Conservation (phyloP, 1,284 basidiomycete species). For the Apiotrichum gracile region DNA sequence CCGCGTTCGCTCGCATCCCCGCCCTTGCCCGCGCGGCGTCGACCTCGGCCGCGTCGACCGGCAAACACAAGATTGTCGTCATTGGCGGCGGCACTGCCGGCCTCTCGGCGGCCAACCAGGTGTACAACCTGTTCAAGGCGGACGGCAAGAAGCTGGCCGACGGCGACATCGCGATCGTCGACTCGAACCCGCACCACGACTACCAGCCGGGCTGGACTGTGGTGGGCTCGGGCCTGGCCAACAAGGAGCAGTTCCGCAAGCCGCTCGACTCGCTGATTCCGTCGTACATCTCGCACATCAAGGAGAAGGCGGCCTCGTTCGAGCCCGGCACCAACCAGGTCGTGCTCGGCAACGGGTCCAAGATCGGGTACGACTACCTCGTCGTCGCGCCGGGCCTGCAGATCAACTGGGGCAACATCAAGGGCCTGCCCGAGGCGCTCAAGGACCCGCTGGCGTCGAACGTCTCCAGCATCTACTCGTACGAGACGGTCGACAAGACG, state of each 20-base stretch:
- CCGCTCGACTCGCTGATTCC: constrained; percentile 67
- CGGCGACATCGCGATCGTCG: constrained; percentile 78
- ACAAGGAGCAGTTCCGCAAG: constrained; percentile 62
- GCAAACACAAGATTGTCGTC: constrained; percentile 50
- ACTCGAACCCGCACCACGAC: constrained; percentile 49
- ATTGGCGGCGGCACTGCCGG: constrained; percentile 61
- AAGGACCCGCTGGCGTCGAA: constrained; percentile 62
- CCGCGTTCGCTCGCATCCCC: constrained; percentile 4
- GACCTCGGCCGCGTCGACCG: constrained; percentile 32
- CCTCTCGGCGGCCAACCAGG: constrained; percentile 70
- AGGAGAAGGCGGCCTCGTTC: constrained; percentile 69
- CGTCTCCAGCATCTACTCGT: constrained; percentile 92
- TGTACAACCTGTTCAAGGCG: constrained; percentile 68
- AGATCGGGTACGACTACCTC: constrained; percentile 75
- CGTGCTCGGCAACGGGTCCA: constrained; percentile 62
- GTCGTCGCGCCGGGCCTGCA: constrained; percentile 85
- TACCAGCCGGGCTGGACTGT: constrained; percentile 83
- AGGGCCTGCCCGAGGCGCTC: constrained; percentile 73
- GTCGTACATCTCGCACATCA: constrained; percentile 64
- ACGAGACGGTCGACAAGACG: constrained; percentile 77
- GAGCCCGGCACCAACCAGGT: constrained; percentile 69
- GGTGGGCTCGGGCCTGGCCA: constrained; percentile 73
- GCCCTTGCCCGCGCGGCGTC: constrained; percentile 22
- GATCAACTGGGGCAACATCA: constrained; percentile 68
- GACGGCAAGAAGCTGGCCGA: constrained; percentile 61